Evolutionary conservation across 73 alveolate species (phyloP), one percentile per base, ranked within the genome.

Genomic region (Tetrahymena malaccensis): DNA sequence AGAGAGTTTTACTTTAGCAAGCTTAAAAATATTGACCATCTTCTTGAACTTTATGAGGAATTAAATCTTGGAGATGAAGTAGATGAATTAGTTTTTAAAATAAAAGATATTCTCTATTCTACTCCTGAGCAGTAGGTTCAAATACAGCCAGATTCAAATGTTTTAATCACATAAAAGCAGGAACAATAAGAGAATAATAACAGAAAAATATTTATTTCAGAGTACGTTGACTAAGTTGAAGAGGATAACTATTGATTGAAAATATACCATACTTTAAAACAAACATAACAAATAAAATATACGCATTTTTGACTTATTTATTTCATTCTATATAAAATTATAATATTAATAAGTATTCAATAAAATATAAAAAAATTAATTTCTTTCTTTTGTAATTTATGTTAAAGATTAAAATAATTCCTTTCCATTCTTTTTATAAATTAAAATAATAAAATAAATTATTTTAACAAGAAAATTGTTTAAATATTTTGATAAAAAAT

Each of bases 1-100:
- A 95, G 97, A 50, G 97, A 95, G 35, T 95, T 95, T 35, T 95
- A 95, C 25, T 95, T 85, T 89, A 35, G 37, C 40, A 95, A 95
- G 89, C 55, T 95, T 40, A 95, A 89, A 95, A 95, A 89, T 35
- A 56, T 95, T 17, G 97, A 95, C 55, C 95, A 85, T 4, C 93
- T 95, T 15, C 83, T 95, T 34, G 97, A 95, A 0, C 55, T 55
- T 9, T 94, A 94, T 94, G 43, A 15, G 38, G 58, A 44, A 85
- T 31, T 84, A 93, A 37, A 85, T 94, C 25, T 43, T 84, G 89
- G 89, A 70, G 89, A 70, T 19, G 89, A 70, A 85, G 95, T 34
- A 27, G 95, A 95, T 89, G 93, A 85, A 57, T 38, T 95, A 16
- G 85, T 55, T 21, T 85, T 85, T 37, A 58, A 84, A 89, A 33